Percentiles rank a stretch among this genome's conserved stretches.
These are phyloP conservation scores for Coniochaeta ligniaria DNA, from an alignment of 2,329 filamentous ascomycete species.

Conservation along the genomic window DNA sequence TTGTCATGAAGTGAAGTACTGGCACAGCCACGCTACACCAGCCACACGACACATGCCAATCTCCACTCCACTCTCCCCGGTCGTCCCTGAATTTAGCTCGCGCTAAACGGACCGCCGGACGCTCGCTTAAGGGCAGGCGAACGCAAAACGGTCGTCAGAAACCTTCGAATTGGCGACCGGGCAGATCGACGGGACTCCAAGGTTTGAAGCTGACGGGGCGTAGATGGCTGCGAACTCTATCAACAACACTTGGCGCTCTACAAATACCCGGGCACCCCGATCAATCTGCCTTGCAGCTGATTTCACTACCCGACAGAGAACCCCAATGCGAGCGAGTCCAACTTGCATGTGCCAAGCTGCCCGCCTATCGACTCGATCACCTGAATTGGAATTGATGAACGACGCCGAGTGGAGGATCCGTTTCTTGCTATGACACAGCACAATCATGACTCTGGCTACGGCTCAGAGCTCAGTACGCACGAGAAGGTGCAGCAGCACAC, in stretches of 20 bases:
- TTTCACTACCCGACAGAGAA: background rate
- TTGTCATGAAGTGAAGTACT: background rate
- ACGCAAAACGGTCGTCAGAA: background rate
- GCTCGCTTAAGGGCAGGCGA: background rate
- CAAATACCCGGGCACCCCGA: background rate
- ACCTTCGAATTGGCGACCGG: background rate
- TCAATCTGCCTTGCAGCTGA: background rate
- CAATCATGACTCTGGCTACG: slow-evolving; percentile 18
- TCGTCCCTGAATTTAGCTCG: background rate
- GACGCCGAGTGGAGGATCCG: slow-evolving; percentile 4
- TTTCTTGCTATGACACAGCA: slow-evolving; percentile 16
- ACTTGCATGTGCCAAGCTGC: background rate
- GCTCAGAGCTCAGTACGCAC: slow-evolving; percentile 13
- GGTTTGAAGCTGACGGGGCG: background rate
- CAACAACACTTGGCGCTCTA: background rate
- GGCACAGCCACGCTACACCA: background rate
- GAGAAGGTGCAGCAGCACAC: slow-evolving; percentile 21
- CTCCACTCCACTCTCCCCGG: background rate
- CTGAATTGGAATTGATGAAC: slow-evolving; percentile 6
- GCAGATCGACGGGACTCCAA: background rate
- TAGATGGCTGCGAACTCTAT: background rate
- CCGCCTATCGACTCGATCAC: background rate
- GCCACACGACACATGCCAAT: background rate
- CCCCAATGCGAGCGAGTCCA: background rate
- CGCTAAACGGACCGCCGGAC: background rate